Conservation (phyloP, 1,284 basidiomycete species). For the Gomphus bonarii region DNA sequence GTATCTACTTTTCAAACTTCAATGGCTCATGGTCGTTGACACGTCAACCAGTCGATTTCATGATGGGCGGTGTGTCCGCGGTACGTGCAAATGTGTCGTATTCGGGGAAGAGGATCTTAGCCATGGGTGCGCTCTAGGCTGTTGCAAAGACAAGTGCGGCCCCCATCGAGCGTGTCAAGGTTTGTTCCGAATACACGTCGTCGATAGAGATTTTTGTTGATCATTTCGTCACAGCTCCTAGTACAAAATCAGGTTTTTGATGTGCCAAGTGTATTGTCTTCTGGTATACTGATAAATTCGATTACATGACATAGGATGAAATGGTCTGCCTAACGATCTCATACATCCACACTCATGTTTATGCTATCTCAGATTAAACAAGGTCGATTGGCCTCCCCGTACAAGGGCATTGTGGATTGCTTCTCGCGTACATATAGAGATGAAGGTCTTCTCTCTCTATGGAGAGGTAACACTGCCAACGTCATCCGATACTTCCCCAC, state of each 20-base stretch:
- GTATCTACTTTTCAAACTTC: slow-evolving; percentile 23
- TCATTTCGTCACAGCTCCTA: slow-evolving; percentile 46
- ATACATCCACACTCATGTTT: slow-evolving; percentile 8
- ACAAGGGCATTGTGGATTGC: slow-evolving; percentile 90
- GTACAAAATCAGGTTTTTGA: slow-evolving; percentile 78
- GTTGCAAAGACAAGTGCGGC: slow-evolving; percentile 97
- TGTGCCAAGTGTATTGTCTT: neutral
- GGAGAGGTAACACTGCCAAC: slow-evolving; percentile 96
- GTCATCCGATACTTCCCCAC: slow-evolving; percentile 98
- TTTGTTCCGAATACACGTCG: slow-evolving; percentile 11
- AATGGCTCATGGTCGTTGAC: slow-evolving; percentile 14
- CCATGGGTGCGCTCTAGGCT: slow-evolving; percentile 41
- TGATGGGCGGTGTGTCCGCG: slow-evolving; percentile 89
- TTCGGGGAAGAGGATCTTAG: slow-evolving; percentile 2
- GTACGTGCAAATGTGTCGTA: slow-evolving; percentile 34
- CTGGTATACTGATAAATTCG: neutral
- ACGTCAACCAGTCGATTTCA: slow-evolving; percentile 60
- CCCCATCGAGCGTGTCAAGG: slow-evolving; percentile 97
- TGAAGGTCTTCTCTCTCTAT: slow-evolving; percentile 86
- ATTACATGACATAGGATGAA: slow-evolving; percentile 45
- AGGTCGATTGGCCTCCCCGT: slow-evolving; percentile 83
- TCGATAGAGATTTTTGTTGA: slow-evolving; percentile 2
- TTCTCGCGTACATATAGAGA: slow-evolving; percentile 81
- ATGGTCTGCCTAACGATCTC: slow-evolving; percentile 40
- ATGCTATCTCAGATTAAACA: slow-evolving; percentile 72